Evolutionary conservation across 179 eudicot species (phyloP), one percentile per base, ranked within the genome.

Genomic region (Dionaea muscipula): DNA sequence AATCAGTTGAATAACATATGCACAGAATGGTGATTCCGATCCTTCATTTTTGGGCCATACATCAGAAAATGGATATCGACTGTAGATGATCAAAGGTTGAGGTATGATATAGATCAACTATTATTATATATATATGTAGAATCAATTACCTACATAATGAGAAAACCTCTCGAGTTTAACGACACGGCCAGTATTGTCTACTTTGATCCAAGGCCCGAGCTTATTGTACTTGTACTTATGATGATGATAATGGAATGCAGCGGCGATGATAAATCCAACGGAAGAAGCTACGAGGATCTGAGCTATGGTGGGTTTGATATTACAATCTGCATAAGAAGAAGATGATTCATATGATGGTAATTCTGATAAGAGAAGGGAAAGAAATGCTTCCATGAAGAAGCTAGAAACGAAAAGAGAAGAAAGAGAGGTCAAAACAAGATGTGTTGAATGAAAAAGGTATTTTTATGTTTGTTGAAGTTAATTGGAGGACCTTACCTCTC

Each of bases 131-230:
- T 37, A 3, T 26, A 27, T 51, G 36, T 17, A 51, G 25, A 27
- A 23, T 68, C 44, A 23, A 41, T 84, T 87, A 93, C 96, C 96
- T 74, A 93, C 99, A 68, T 93, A 93, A 64, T 81, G 80, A 37
- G 89, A 62, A 71, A 93, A 88, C 55, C 86, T 75, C 53, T 93
- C 99, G 1, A 88, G 80, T 63, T 72, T 74, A 2, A 78, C 60
- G 13, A 78, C 82, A 50, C 84, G 80, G 56, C 82, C 85, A 0
- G 81, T 55, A 52, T 74, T 75, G 36, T 80, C 74, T 19, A 73
- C 37, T 68, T 69, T 78, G 9, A 81, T 73, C 54, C 55, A 63
- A 18, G 99, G 94, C 17, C 71, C 54, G 49, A 82, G 75, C 59
- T 72, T 85, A 28, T 59, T 71, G 67, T 75, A 55, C 60, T 72